Base-by-base conservation (phyloP, 2,329 filamentous ascomycete species). In the Colletotrichum kahawae region DNA sequence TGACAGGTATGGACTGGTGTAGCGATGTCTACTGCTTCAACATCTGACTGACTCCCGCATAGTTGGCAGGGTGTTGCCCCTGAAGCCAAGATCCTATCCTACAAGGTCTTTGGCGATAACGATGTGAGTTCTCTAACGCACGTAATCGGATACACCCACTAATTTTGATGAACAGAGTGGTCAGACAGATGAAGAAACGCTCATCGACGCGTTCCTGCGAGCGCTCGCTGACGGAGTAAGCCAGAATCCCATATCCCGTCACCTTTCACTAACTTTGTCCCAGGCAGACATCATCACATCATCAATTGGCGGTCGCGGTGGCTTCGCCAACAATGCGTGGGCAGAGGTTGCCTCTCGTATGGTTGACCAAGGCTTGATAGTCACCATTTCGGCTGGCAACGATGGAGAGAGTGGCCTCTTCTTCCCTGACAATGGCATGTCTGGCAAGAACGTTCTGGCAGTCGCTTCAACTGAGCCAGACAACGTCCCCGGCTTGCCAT, bases 381-480 rank as follows among this genome's bases (percentile, higher is more conserved):
- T 85, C 33, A 84, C 83, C 8, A 82, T 86, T 34, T 84, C 85
- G 0, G 85, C 83, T 5, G 86, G 86, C 29, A 88, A 88, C 67
- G 80, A 82, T 31, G 86, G 86, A 18, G 79, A 78, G 29, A 76
- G 80, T n/a, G 86, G 86, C 4, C 77, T 85, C 2, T 87, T 86
- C 78, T 85, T 83, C 57, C 81, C 82, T 18, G 82, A 80, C 36
- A 82, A 82, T 24, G 85, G 85, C 12, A 81, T 85, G 14, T 83
- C 84, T 7, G 87, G 86, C 8, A 81, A 81, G 59, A 82, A 83
- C 8, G 84, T 86, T 7, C 84, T 86, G 14, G 83, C 86, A 14
- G 82, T 88, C 43, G 87, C 86, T 24, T 87, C 87, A 0, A 80
- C 87, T 33, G 80, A 82, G 29, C 77, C 81, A 2, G 77, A 73